These are phyloP conservation scores for Leptographium flavum DNA, from an alignment of 2,329 filamentous ascomycete genomes.

Conservation along the genomic window DNA sequence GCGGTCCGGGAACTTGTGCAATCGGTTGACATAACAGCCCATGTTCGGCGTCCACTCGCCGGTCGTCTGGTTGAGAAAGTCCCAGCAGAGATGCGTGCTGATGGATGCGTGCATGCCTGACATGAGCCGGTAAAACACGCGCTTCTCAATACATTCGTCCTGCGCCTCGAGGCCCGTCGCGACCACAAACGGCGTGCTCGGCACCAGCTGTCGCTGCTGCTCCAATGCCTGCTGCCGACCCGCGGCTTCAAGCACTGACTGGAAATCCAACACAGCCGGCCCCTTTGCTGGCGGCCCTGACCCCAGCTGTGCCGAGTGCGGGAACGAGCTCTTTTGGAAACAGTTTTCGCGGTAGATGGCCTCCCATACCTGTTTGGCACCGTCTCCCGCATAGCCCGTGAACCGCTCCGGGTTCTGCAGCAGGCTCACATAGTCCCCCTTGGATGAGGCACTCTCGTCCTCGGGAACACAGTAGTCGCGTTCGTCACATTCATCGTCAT, in stretches of 20 bases:
- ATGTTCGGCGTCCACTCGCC: conserved; percentile 87
- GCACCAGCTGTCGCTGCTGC: conserved; percentile 39
- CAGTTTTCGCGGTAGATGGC: conserved; percentile 96
- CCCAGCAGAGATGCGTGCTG: conserved; percentile 88
- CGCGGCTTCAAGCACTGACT: conserved; percentile 43
- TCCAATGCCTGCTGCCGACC: conserved; percentile 48
- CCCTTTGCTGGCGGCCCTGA: conserved; percentile 24
- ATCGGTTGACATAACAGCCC: conserved; percentile 73
- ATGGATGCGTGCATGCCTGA: conserved; percentile 98
- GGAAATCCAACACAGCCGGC: conserved; percentile 45
- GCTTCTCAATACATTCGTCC: conserved; percentile 92
- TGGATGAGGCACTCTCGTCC: conserved; percentile 71
- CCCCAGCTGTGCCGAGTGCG: conserved; percentile 41
- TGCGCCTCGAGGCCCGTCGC: conserved; percentile 60
- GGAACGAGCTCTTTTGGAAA: conserved; percentile 59
- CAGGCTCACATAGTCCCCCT: conserved; percentile 93
- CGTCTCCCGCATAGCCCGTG: conserved; percentile 79
- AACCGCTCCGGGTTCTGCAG: conserved; percentile 90
- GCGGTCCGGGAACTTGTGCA: conserved; percentile 74
- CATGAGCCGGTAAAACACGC: conserved; percentile 92
- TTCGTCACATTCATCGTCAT: conserved; percentile 93
- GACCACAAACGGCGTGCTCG: conserved; percentile 44
- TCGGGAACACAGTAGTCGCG: conserved; percentile 94
- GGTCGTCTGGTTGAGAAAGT: conserved; percentile 89
- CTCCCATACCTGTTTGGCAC: conserved; percentile 85